phyloP scores from a whole-genome alignment of 768 basidiomycete species.

The Cytidiella melzeri region DNA sequence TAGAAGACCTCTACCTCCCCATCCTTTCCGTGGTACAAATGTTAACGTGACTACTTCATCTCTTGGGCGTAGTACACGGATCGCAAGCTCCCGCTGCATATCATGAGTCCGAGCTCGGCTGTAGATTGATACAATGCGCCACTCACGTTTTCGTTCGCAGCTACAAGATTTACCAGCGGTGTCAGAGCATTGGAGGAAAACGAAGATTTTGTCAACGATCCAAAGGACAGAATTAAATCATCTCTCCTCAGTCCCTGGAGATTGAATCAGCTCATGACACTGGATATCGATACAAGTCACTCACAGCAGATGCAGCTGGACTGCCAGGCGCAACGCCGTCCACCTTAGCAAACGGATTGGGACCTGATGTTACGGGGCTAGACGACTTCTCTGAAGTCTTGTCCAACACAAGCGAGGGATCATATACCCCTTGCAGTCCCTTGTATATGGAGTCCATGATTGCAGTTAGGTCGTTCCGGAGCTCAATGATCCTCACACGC shows the following conservation, averaged over 20 bases:
- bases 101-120: too few species aligned
- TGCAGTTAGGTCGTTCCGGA: conserved; percentile 69
- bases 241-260: conserved; percentile 58
- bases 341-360: conserved; percentile 69
- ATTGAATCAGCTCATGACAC: too few species aligned
- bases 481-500: conserved; percentile 69
- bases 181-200: conserved; percentile 54
- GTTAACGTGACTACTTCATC: conserved; percentile 29
- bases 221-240: conserved; percentile 74
- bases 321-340: conserved; percentile 75
- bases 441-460: conserved; percentile 63
- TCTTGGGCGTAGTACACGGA: conserved; percentile 51
- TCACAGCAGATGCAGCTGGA: conserved; percentile 79
- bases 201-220: conserved; percentile 45
- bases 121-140: too few species aligned
- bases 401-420: conserved; percentile 7
- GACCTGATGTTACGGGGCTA: conserved; percentile 4
- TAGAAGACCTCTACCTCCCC: conserved; percentile 84
- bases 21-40: conserved; percentile 36
- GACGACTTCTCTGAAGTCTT: background rate
- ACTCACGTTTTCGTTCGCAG: conserved; percentile 73
- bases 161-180: conserved; percentile 68
- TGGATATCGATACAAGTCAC: conserved; percentile 26
- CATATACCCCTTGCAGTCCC: conserved; percentile 66
- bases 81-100: conserved; percentile 48